phyloP scores from a whole-genome alignment of 257 asterid species.

The Osmanthus fragrans region DNA sequence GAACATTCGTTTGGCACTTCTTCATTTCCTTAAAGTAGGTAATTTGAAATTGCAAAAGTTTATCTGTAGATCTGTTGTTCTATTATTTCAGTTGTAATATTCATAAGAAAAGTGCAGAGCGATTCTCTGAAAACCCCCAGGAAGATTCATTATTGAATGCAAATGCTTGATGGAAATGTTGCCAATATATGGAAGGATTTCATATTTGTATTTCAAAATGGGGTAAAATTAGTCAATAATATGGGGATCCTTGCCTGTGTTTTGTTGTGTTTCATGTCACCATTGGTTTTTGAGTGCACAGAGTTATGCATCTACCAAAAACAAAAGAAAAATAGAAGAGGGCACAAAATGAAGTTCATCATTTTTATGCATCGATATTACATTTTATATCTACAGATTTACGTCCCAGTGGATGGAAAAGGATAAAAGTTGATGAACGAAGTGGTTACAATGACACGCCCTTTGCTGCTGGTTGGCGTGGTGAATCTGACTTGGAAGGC shows the following conservation, averaged over 20 bases:
- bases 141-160: not conserved
- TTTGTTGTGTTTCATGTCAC: not conserved
- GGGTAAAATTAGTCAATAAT: not conserved
- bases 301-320: not conserved
- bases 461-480: slow-evolving; percentile 50
- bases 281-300: not conserved
- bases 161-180: not conserved
- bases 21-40: not conserved
- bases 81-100: not conserved
- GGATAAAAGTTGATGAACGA: slow-evolving; percentile 46
- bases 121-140: not conserved
- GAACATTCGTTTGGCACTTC: not conserved
- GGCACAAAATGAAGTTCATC: not conserved
- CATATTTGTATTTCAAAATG: not conserved
- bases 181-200: not conserved
- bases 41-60: not conserved
- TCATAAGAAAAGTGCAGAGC: not conserved
- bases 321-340: not conserved
- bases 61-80: not conserved
- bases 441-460: slow-evolving; percentile 23
- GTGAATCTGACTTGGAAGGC: slow-evolving; percentile 39
- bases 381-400: slow-evolving; percentile 41
- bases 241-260: not conserved
- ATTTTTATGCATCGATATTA: slow-evolving; percentile 14
- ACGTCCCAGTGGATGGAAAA: slow-evolving; percentile 46